A percentile compares a stretch with the other conserved stretches of the same genome.
Evolutionary conservation across 2,329 filamentous ascomycete species (phyloP).

Genomic region (Xylaria sp.): DNA sequence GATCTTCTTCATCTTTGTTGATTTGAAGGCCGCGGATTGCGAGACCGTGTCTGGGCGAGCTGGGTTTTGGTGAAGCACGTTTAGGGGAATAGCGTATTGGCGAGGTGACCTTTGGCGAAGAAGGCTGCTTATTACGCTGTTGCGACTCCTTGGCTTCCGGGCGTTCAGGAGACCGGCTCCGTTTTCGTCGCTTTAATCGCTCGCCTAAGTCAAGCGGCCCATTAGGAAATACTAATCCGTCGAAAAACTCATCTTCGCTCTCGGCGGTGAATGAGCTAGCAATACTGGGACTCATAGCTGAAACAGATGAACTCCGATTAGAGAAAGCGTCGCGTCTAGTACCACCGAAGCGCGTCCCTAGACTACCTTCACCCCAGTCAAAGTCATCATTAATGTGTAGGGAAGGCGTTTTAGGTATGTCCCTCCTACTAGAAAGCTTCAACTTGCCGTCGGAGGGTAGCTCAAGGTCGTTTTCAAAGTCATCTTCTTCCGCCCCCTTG

Average conservation of each 20-base stretch:
- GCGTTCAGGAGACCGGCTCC: conserved; percentile 37
- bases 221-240: conserved; percentile 85
- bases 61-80: conserved; percentile 27
- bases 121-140: conserved; percentile 18
- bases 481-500: conserved; percentile 66
- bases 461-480: conserved; percentile 79
- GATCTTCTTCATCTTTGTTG: conserved; percentile 74
- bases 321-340: conserved; percentile 83
- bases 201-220: conserved; percentile 87
- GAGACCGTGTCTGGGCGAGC: conserved; percentile 22
- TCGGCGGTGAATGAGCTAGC: conserved; percentile 91
- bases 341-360: conserved; percentile 90
- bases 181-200: conserved; percentile 77
- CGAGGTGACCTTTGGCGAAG: conserved; percentile 26
- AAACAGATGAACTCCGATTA: conserved; percentile 85
- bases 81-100: conserved; percentile 25
- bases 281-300: conserved; percentile 90
- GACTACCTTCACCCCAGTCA: conserved; percentile 93
- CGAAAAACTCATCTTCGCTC: conserved; percentile 92
- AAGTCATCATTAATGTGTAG: conserved; percentile 76
- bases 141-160: conserved; percentile 9
- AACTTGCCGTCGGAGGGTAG: conserved; percentile 74
- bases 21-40: conserved; percentile 46
- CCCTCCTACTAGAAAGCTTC: conserved; percentile 69
- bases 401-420: conserved; percentile 72